Percentiles rank a stretch among this genome's conserved stretches.
phyloP scores from a whole-genome alignment of 2,329 filamentous ascomycete genomes.

The Fusarium multiceps region DNA sequence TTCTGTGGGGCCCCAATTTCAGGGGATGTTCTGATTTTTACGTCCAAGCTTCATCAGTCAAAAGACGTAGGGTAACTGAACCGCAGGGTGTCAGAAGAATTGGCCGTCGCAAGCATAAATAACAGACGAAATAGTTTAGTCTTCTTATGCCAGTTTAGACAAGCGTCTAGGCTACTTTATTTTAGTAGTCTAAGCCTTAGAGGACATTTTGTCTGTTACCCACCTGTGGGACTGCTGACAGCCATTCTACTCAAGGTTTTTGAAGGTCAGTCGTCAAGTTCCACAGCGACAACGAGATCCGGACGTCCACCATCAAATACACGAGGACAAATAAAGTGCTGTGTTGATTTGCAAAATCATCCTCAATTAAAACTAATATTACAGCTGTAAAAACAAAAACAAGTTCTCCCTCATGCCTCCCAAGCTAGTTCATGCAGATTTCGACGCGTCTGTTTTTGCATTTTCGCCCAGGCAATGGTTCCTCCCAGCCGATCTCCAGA shows the following conservation, averaged over 20 bases:
- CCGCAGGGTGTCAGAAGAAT: too few relatives aligned
- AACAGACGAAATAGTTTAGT: too few relatives aligned
- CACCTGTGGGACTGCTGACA: too few relatives aligned
- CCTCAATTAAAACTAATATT: not conserved
- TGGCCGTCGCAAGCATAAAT: too few relatives aligned
- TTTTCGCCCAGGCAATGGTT: constrained; percentile 24
- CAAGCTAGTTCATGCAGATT: rapidly evolving
- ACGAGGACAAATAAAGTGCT: rapidly evolving
- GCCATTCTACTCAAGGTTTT: too few relatives aligned
- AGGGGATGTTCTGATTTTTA: not conserved
- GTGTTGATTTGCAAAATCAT: not conserved
- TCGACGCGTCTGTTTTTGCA: not conserved
- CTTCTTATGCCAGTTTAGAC: too few relatives aligned
- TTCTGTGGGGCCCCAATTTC: not conserved
- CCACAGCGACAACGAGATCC: too few relatives aligned
- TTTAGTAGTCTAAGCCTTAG: too few relatives aligned
- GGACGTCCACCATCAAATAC: rapidly evolving
- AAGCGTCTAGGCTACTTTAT: too few relatives aligned
- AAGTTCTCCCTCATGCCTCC: not conserved
- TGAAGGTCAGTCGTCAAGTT: too few relatives aligned
- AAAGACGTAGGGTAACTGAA: not conserved
- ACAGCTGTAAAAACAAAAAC: rapidly evolving
- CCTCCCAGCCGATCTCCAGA: constrained; percentile 1
- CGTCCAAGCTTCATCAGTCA: not conserved
- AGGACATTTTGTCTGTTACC: too few relatives aligned